Evolutionary conservation across 495 filamentous ascomycete genomes (phyloP).

Genomic region (Neurospora hispaniola): DNA sequence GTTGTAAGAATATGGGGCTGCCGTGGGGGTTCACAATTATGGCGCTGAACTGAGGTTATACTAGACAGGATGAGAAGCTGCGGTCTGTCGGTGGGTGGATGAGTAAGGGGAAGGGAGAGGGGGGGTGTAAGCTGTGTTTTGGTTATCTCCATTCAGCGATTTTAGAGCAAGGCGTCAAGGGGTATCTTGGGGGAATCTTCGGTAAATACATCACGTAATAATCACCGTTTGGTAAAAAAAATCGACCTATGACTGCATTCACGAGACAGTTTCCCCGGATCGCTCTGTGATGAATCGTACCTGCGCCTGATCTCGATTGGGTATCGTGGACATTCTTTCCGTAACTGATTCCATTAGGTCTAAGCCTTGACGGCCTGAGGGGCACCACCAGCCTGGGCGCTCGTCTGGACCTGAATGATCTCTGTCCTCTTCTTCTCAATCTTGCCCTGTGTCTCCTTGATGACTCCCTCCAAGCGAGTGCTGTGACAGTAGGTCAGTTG

Average conservation of each 20-base stretch:
- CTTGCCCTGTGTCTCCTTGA: slow-evolving; percentile 67
- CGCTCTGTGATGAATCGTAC: not conserved
- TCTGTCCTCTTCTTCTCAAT: slow-evolving; percentile 63
- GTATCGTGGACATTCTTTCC: not conserved
- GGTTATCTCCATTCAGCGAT: slow-evolving; percentile 7
- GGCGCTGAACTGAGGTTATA: slow-evolving; percentile 13
- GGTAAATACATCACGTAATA: not conserved
- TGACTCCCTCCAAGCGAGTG: slow-evolving; percentile 70
- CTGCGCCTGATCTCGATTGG: not conserved
- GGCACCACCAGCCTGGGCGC: slow-evolving; percentile 25
- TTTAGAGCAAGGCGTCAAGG: slow-evolving; percentile 13
- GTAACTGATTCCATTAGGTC: not conserved
- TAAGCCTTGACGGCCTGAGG: slow-evolving; percentile 14
- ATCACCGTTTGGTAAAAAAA: not conserved
- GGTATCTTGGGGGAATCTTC: slow-evolving; percentile 6
- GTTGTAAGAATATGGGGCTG: slow-evolving; percentile 22
- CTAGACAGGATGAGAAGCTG: not conserved
- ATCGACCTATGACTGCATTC: not conserved
- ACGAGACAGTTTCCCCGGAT: not conserved
- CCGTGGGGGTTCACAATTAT: slow-evolving; percentile 30
- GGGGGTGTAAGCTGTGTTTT: not conserved
- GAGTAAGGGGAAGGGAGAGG: not conserved
- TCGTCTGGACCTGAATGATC: slow-evolving; percentile 37
- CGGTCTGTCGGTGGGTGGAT: not conserved
- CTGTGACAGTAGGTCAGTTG: slow-evolving; percentile 32